These are phyloP conservation scores for Boletellus deceptivus DNA, from an alignment of 1,284 basidiomycete species.

Conservation along the genomic window DNA sequence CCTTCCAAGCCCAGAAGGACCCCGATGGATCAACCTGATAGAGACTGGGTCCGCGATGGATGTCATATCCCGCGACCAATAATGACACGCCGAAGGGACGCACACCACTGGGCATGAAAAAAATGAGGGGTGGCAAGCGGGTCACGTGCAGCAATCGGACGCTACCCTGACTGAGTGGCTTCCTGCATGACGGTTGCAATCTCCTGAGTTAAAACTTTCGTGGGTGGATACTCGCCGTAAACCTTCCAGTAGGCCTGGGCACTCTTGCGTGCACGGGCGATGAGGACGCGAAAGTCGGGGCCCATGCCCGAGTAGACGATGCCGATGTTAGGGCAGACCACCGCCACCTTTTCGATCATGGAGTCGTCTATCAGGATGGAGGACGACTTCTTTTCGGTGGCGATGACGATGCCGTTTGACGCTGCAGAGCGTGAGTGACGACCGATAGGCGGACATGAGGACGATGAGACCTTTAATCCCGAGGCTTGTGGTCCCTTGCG, in stretches of 20 bases:
- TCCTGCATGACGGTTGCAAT: conserved; percentile 98
- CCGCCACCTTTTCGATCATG: conserved; percentile 94
- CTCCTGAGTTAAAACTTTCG: conserved; percentile 94
- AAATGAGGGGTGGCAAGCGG: conserved; percentile 28
- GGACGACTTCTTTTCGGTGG: conserved; percentile 98
- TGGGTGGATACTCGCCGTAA: conserved; percentile 98
- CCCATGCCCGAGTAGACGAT: conserved; percentile 99
- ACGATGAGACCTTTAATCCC: conserved; percentile 88
- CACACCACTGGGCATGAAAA: conserved; percentile 73
- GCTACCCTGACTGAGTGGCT: conserved; percentile 96
- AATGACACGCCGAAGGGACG: conserved; percentile 97
- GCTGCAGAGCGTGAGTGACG: conserved; percentile 50
- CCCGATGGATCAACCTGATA: conserved; percentile 99
- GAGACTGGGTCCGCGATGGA: conserved; percentile 85
- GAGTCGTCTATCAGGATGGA: conserved; percentile 97
- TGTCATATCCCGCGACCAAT: conserved; percentile 95
- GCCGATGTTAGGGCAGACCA: conserved; percentile 98
- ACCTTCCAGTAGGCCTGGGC: conserved; percentile 99
- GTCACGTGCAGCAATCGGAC: conserved; percentile 27
- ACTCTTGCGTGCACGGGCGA: conserved; percentile 93
- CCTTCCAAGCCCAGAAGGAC: conserved; percentile 99
- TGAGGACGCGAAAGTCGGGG: conserved; percentile 94
- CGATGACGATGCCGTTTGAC: conserved; percentile 98
- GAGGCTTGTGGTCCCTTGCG: conserved; percentile 94
- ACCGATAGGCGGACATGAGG: conserved; percentile 18